Conservation (phyloP, 495 filamentous ascomycete genomes). For the Daldinia concentrica region DNA sequence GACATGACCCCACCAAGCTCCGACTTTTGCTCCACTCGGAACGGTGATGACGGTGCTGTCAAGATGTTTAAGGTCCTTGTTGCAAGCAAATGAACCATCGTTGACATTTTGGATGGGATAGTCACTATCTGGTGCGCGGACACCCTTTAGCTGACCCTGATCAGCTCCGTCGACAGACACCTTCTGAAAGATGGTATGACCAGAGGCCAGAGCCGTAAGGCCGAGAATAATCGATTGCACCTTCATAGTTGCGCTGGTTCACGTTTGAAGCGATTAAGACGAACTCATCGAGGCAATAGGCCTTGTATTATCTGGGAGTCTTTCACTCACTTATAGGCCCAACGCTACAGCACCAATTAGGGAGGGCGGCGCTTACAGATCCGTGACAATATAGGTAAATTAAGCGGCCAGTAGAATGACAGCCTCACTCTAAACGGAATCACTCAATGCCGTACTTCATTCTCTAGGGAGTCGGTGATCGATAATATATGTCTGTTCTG, state of each 20-base stretch:
- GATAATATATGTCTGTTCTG: neutral
- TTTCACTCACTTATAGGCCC: slow-evolving; percentile 30
- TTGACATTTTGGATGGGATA: slow-evolving; percentile 54
- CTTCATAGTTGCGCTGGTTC: slow-evolving; percentile 25
- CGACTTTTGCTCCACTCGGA: slow-evolving; percentile 56
- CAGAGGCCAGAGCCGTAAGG: slow-evolving; percentile 30
- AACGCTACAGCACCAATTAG: slow-evolving; percentile 12
- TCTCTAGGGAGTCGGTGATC: slow-evolving; percentile 10
- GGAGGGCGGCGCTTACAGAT: slow-evolving; percentile 24
- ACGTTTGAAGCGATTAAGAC: neutral
- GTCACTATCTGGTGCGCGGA: slow-evolving; percentile 60
- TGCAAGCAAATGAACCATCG: slow-evolving; percentile 52
- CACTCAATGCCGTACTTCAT: slow-evolving; percentile 17
- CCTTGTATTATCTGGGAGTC: neutral
- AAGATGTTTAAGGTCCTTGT: slow-evolving; percentile 46
- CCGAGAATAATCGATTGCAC: slow-evolving; percentile 36
- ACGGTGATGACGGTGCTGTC: slow-evolving; percentile 57
- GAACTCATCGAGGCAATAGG: neutral
- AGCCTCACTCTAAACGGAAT: slow-evolving; percentile 16
- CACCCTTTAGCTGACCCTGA: slow-evolving; percentile 61
- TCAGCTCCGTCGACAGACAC: slow-evolving; percentile 63
- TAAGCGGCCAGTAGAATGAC: slow-evolving; percentile 29
- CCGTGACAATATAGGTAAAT: slow-evolving; percentile 37
- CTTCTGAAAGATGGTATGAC: slow-evolving; percentile 53
- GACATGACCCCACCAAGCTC: slow-evolving; percentile 62